These are phyloP conservation scores for Plantago coronopus DNA, from an alignment of 305 asterid species.

Conservation along the genomic window DNA sequence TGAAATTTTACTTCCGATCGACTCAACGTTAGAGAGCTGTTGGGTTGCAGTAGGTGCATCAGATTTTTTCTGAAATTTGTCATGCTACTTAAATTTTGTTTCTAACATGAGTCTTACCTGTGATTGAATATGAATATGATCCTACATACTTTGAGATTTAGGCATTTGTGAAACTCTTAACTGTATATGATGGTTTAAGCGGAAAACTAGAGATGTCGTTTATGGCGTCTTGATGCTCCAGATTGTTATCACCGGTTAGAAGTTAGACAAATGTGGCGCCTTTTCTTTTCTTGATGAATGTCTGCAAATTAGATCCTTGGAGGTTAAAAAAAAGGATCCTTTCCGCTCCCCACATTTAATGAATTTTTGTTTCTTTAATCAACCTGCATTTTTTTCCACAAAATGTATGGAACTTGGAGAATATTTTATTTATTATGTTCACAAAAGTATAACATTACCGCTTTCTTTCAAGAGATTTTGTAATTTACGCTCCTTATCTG, in stretches of 20 bases:
- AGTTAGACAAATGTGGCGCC: neutral
- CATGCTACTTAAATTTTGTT: neutral
- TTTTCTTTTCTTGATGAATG: neutral
- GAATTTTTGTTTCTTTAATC: neutral
- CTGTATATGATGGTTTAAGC: too few species aligned
- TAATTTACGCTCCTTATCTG: too few species aligned
- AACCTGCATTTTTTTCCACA: neutral
- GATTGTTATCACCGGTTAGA: slow-evolving; percentile 9
- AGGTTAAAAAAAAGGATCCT: too few species aligned
- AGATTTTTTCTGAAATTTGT: too few species aligned
- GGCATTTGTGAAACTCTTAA: neutral
- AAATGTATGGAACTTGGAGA: neutral
- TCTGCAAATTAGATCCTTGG: neutral
- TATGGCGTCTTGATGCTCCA: neutral
- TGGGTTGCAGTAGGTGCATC: neutral
- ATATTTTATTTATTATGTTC: too few species aligned
- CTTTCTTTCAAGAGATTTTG: too few species aligned
- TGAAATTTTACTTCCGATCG: neutral
- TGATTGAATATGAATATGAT: neutral
- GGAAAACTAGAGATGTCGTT: too few species aligned
- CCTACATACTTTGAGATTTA: too few species aligned
- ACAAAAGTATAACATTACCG: neutral
- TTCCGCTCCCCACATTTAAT: neutral
- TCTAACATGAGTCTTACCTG: neutral
- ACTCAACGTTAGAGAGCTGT: neutral